A percentile compares a stretch with the other conserved stretches of the same genome.
These are phyloP conservation scores for Tolypocladium ophioglossoides DNA, from an alignment of 2,329 filamentous ascomycete genomes.

Conservation along the genomic window DNA sequence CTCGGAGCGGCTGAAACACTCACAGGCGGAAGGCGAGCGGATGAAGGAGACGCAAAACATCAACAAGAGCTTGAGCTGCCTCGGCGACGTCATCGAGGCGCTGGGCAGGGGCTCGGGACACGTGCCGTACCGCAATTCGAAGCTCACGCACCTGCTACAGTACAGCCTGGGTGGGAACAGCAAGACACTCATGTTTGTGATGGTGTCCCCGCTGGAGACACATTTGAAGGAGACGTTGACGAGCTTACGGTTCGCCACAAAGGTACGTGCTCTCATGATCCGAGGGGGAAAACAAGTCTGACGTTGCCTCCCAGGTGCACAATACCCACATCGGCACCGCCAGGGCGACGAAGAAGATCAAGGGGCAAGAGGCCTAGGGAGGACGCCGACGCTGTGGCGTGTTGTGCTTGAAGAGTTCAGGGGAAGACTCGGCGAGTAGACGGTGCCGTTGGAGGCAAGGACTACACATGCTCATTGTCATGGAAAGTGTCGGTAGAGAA, in stretches of 20 bases:
- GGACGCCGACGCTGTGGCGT: neutral
- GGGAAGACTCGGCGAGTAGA: neutral
- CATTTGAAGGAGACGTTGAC: slow-evolving; percentile 90
- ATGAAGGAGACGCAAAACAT: slow-evolving; percentile 95
- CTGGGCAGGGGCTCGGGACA: slow-evolving; percentile 77
- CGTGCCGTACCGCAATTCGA: slow-evolving; percentile 91
- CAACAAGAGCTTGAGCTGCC: slow-evolving; percentile 84
- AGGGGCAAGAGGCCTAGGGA: slow-evolving; percentile 21
- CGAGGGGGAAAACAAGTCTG: neutral
- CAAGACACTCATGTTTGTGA: slow-evolving; percentile 98
- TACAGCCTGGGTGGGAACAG: slow-evolving; percentile 91
- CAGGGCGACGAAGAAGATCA: slow-evolving; percentile 59
- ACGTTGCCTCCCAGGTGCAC: slow-evolving; percentile 44
- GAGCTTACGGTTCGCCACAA: slow-evolving; percentile 90
- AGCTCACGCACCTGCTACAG: slow-evolving; percentile 91
- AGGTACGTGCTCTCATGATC: slow-evolving; percentile 41
- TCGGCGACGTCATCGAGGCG: slow-evolving; percentile 90
- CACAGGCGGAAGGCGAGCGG: slow-evolving; percentile 73
- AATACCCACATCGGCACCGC: slow-evolving; percentile 90
- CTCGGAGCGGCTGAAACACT: slow-evolving; percentile 82
- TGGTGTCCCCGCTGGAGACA: slow-evolving; percentile 85
- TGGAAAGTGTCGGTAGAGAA: neutral
- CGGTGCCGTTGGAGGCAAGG: neutral
- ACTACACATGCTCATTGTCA: neutral
- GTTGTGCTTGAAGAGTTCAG: neutral